Evolutionary conservation across 2,329 filamentous ascomycete species (phyloP), one percentile per base, ranked within the genome.

Genomic region (Xylariales sp.): DNA sequence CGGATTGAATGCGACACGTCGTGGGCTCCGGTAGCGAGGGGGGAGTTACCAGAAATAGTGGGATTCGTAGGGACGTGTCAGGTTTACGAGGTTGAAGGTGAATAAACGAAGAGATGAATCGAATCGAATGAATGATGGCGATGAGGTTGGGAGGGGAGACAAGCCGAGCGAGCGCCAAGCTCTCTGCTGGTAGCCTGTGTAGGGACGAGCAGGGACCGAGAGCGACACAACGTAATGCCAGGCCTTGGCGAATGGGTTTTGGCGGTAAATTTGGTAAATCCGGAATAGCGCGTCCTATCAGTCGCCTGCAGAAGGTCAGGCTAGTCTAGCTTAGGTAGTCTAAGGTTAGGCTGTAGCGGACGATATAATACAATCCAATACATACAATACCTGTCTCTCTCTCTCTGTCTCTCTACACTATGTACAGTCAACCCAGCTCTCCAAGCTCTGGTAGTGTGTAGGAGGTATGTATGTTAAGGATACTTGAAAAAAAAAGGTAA

Each of bases 81-180:
- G 32, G 16, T 23, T 5, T 23, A 46, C 45, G 59, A 12, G 30
- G 55, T 41, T n/a, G 61, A 45, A 41, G 5, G 41, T 54, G 43
- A 66, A 62, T 69, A 62, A 64, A 61, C 28, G 36, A 54, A 46
- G 61, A 49, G 18, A 36, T 61, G 48, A 57, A 36, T 32, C 36
- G 62, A 62, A 60, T 46, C 23, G 62, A 57, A 53, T 58, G 58
- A 57, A 53, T 58, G 57, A 63, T 58, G 65, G 50, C 16, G 65
- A 68, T 62, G 64, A 71, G 67, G 67, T 65, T 69, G 67, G 69
- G 69, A 71, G 69, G 69, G 69, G 69, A 69, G 69, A 55, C 66
- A 32, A 12, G 60, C 52, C 66, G 48, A 67, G 62, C 10, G 63
- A 67, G 62, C 10, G 63, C 63, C 66, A 70, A 69, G 69, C 63